Evolutionary conservation across 2,329 filamentous ascomycete species (phyloP).

Genomic region (Albifimbria verrucaria): DNA sequence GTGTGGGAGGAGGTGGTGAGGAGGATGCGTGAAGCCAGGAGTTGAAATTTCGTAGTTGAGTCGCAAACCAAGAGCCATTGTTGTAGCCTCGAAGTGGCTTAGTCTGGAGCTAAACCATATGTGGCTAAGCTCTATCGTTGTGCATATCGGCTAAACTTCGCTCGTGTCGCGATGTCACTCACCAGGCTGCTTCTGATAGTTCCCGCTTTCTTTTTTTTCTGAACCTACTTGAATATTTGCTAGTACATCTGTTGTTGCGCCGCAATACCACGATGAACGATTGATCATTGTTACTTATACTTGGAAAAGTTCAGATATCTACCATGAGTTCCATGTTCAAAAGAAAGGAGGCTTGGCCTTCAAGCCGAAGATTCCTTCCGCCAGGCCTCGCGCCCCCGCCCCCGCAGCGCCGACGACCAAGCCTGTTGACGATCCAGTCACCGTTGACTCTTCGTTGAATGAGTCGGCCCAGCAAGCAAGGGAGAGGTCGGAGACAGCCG

Average conservation of each 20-base stretch:
- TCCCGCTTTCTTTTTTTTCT: not conserved
- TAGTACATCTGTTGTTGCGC: conserved; percentile 2
- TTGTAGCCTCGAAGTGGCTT: conserved; percentile 31
- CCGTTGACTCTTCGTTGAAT: not conserved
- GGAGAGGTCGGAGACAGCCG: not conserved
- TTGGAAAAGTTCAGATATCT: conserved; percentile 14
- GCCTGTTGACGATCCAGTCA: not conserved
- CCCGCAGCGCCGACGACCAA: conserved; percentile 23
- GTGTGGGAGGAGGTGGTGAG: conserved; percentile 28
- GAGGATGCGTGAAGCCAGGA: conserved; percentile 31
- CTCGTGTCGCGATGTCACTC: conserved; percentile 4
- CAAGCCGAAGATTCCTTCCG: conserved; percentile 64
- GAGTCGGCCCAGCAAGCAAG: not conserved
- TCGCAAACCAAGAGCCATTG: conserved; percentile 36
- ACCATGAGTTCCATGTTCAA: conserved; percentile 67
- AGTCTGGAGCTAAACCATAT: conserved; percentile 29
- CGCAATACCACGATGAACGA: conserved; percentile 15
- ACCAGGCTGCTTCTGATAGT: not conserved
- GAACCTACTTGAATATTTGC: not conserved
- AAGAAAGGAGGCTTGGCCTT: conserved; percentile 59
- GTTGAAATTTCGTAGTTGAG: conserved; percentile 44
- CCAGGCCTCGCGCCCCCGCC: conserved; percentile 48
- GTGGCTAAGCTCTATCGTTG: conserved; percentile 27
- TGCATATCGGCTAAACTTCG: conserved; percentile 30
- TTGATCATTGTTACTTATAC: conserved; percentile 3